Evolutionary conservation across 495 filamentous ascomycete genomes (phyloP).

Genomic region (Penicillium pulvis): DNA sequence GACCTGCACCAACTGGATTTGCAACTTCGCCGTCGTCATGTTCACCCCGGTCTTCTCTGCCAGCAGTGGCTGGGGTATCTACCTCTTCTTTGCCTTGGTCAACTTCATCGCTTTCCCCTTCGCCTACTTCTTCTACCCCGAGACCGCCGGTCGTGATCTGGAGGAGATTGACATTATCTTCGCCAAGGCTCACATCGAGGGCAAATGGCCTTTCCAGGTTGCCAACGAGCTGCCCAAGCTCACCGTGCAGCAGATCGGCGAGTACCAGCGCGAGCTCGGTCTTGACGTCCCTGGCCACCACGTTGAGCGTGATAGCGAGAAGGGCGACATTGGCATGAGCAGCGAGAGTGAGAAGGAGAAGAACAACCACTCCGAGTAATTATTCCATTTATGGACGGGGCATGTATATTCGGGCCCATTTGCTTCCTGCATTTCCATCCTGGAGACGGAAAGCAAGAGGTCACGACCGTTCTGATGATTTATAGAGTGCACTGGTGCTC

Average conservation of each 20-base stretch:
- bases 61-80: slow-evolving; percentile 35
- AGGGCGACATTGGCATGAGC: slow-evolving; percentile 37
- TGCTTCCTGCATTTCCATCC: slow-evolving; percentile 24
- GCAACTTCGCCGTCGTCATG: slow-evolving; percentile 51
- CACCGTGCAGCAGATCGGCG: slow-evolving; percentile 32
- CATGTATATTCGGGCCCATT: slow-evolving; percentile 13
- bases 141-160: slow-evolving; percentile 66
- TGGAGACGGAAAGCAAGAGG: slow-evolving; percentile 25
- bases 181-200: slow-evolving; percentile 45
- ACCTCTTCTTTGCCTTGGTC: slow-evolving; percentile 67
- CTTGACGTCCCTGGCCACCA: slow-evolving; percentile 24
- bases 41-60: slow-evolving; percentile 45
- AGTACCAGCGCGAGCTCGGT: slow-evolving; percentile 35
- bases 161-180: slow-evolving; percentile 70
- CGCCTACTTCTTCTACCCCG: slow-evolving; percentile 69
- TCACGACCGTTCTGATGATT: slow-evolving; percentile 15
- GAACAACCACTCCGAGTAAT: slow-evolving; percentile 20
- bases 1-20: slow-evolving; percentile 50
- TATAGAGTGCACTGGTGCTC: slow-evolving; percentile 22
- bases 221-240: slow-evolving; percentile 43
- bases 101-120: slow-evolving; percentile 68
- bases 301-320: slow-evolving; percentile 24
- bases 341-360: slow-evolving; percentile 29
- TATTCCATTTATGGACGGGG: slow-evolving; percentile 1
- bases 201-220: slow-evolving; percentile 39